Conservation (phyloP, 2,329 filamentous ascomycete species). For the Incumbomyces delicatus region DNA sequence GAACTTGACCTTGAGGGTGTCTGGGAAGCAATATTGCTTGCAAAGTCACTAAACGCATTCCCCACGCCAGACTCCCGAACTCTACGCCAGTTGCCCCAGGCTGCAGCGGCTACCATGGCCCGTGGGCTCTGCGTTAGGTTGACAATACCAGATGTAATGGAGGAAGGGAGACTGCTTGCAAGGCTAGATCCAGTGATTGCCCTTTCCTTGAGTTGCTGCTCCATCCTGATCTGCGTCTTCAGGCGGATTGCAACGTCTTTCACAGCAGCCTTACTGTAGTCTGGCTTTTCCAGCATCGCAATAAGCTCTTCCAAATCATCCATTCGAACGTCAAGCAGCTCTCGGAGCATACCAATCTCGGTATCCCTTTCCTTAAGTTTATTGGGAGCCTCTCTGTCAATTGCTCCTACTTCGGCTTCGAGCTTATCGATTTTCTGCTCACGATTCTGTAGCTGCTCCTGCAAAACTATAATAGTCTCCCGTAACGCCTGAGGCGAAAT, state of each 20-base stretch:
- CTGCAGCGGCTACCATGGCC: conserved; percentile 76
- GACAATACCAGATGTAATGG: conserved; percentile 61
- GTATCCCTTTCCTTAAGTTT: conserved; percentile 89
- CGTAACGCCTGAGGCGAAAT: conserved; percentile 89
- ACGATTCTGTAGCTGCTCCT: conserved; percentile 91
- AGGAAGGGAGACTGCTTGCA: conserved; percentile 51
- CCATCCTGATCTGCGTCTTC: conserved; percentile 93
- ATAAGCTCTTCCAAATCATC: conserved; percentile 92
- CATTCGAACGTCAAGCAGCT: conserved; percentile 80
- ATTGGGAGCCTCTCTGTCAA: conserved; percentile 65
- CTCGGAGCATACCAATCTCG: conserved; percentile 89
- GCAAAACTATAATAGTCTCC: conserved; percentile 90
- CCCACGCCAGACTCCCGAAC: conserved; percentile 44
- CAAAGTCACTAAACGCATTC: conserved; percentile 29
- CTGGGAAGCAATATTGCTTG: conserved; percentile 22
- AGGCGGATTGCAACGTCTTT: conserved; percentile 88
- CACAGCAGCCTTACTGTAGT: conserved; percentile 67
- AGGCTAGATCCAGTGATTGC: conserved; percentile 61
- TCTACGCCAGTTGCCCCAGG: conserved; percentile 92
- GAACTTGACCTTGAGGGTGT: conserved; percentile 53
- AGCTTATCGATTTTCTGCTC: conserved; percentile 83
- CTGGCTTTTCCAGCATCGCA: conserved; percentile 60
- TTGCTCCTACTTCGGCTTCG: conserved; percentile 57
- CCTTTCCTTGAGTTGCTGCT: conserved; percentile 87
- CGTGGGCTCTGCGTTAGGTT: conserved; percentile 70